These are phyloP conservation scores for Clarireedia sp. DNA, from an alignment of 2,329 filamentous ascomycete species.

Conservation along the genomic window DNA sequence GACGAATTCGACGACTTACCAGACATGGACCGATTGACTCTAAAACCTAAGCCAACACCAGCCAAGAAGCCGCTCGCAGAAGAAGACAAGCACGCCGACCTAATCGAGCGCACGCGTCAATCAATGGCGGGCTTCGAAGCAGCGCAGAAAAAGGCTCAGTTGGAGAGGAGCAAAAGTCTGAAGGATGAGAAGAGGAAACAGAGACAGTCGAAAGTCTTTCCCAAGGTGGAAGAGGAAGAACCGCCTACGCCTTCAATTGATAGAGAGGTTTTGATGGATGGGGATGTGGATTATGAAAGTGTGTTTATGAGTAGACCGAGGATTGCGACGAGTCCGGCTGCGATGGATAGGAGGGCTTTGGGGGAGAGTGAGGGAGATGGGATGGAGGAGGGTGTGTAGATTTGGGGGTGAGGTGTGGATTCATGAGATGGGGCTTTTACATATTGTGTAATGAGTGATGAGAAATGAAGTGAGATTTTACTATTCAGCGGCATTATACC, in stretches of 20 bases:
- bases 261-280: slow-evolving; percentile 44
- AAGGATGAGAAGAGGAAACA: slow-evolving; percentile 37
- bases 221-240: slow-evolving; percentile 40
- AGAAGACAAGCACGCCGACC: slow-evolving; percentile 24
- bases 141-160: slow-evolving; percentile 50
- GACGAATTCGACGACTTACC: slow-evolving; percentile 26
- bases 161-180: slow-evolving; percentile 45
- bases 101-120: slow-evolving; percentile 49
- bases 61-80: slow-evolving; percentile 8
- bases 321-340: slow-evolving; percentile 63
- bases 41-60: slow-evolving; percentile 18
- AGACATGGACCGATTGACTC: slow-evolving; percentile 19
- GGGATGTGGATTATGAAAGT: slow-evolving; percentile 59
- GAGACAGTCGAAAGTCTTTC: slow-evolving; percentile 39
- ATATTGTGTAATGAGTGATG: too few species aligned
- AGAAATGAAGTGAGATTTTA: too few species aligned
- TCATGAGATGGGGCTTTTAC: too few species aligned
- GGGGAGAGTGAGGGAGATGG: background rate
- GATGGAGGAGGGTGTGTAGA: background rate
- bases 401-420: too few species aligned
- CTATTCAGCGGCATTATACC: too few species aligned
- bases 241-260: slow-evolving; percentile 22
- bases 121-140: slow-evolving; percentile 58
- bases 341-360: background rate
- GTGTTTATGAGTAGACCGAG: slow-evolving; percentile 81